These are phyloP conservation scores for Silene noctiflora DNA, from an alignment of 179 eudicot genomes.

Conservation along the genomic window DNA sequence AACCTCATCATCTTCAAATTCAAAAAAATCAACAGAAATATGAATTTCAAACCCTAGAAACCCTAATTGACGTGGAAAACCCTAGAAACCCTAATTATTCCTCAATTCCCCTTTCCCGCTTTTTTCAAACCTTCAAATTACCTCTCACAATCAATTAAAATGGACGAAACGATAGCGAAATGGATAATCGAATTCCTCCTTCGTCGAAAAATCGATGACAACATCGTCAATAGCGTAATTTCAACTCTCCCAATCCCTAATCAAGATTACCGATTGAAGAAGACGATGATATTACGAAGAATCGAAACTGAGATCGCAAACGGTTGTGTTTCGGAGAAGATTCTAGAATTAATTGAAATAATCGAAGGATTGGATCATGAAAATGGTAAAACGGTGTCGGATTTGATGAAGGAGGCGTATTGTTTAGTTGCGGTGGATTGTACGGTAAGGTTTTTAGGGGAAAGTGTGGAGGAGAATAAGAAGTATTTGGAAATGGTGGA, in stretches of 20 bases:
- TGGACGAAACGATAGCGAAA: slow-evolving; percentile 33
- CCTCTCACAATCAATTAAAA: background rate
- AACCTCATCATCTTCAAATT: background rate
- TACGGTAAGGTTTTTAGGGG: slow-evolving; percentile 43
- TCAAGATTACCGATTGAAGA: slow-evolving; percentile 33
- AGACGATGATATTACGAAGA: slow-evolving; percentile 39
- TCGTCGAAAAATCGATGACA: slow-evolving; percentile 43
- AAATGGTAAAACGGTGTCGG: slow-evolving; percentile 28
- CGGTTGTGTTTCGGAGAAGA: slow-evolving; percentile 34
- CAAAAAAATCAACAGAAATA: background rate
- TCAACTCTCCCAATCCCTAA: slow-evolving; percentile 40
- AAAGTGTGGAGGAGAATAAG: slow-evolving; percentile 26
- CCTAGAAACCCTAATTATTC: slow-evolving; percentile 20
- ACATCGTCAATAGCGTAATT: slow-evolving; percentile 30
- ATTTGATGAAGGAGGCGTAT: slow-evolving; percentile 48
- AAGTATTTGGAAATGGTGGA: slow-evolving; percentile 47
- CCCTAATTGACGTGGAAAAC: slow-evolving; percentile 14
- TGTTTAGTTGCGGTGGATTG: slow-evolving; percentile 62
- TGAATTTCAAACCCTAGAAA: slow-evolving; percentile 10
- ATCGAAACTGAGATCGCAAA: slow-evolving; percentile 39
- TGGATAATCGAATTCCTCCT: slow-evolving; percentile 67
- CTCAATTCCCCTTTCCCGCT: background rate
- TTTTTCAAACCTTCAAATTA: background rate
- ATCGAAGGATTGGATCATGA: slow-evolving; percentile 39
- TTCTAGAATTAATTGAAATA: slow-evolving; percentile 45